Conservation (phyloP, 805 yeast genomes). For the Danielia oregonensis region DNA sequence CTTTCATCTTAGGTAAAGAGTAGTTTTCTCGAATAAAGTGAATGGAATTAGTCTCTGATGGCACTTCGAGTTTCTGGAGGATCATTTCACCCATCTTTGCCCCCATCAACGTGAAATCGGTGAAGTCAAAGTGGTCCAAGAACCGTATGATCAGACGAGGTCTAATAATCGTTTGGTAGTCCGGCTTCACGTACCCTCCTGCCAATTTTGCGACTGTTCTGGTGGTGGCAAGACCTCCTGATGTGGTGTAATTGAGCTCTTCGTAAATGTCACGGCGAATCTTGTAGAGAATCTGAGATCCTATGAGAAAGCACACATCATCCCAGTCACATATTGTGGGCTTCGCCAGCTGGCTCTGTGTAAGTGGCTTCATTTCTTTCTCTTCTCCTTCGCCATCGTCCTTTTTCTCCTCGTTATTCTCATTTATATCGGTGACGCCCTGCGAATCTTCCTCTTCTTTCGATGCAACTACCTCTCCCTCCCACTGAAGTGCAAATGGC, state of each 20-base stretch:
- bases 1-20: constrained; percentile 22
- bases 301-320: constrained; percentile 66
- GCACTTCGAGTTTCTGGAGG: constrained; percentile 46
- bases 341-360: neutral
- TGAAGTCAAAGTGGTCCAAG: constrained; percentile 55
- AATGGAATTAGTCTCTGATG: constrained; percentile 42
- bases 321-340: constrained; percentile 56
- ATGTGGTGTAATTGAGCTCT: constrained; percentile 75
- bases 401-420: neutral
- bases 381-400: neutral
- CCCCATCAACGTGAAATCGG: constrained; percentile 87
- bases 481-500: constrained; percentile 29
- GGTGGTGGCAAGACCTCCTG: constrained; percentile 79
- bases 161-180: constrained; percentile 74
- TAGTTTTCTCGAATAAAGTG: constrained; percentile 49
- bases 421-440: neutral
- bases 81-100: constrained; percentile 77
- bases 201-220: constrained; percentile 84
- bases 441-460: constrained; percentile 6
- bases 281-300: constrained; percentile 53
- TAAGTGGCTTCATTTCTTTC: neutral
- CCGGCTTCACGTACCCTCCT: constrained; percentile 80
- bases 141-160: constrained; percentile 48
- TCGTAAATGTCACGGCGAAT: constrained; percentile 51
- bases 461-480: constrained; percentile 20